Base-by-base conservation (phyloP, 805 yeast species). In the Brettanomyces naardenensis region DNA sequence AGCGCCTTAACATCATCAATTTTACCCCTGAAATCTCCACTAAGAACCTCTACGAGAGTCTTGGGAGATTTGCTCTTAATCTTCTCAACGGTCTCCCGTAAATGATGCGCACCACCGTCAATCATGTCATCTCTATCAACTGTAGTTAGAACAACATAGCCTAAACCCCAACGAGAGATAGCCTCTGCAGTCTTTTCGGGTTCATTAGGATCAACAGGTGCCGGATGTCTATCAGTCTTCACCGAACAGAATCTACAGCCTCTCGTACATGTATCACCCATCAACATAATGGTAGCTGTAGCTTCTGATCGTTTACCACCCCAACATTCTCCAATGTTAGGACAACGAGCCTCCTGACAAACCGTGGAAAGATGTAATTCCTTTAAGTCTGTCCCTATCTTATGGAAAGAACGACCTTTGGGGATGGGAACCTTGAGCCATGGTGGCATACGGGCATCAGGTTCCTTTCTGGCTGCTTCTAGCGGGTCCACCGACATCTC, bases 241-340 rank as follows among this genome's bases (percentile, higher is more conserved):
- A 92, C 98, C 1, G 95, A 85, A 59, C 99, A 92, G 64, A 92
- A 92, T 45, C 99, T 71, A 58, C 99, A 92, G n/a, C 99, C 99
- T 64, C 99, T 73, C 1, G 99, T 92, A 64, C 99, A 92, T 1
- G 98, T 92, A 53, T 92, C 99, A 44, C 99, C 99, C 73, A 92
- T 71, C 41, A 92, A 68, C 99, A 92, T 92, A 49, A 92, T 92
- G 2, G 99, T 92, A 5, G 95, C 95, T 6, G 96, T 87, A 3
- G 98, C 97, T 45, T 87, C 90, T 5, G 90, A 76, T 58, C 89
- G 81, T 52, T 80, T 76, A 22, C 98, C 98, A 39, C 98, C 97
- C 99, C 99, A 92, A 62, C 99, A 92, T 59, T 92, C 99, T 37
- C 97, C 96, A 44, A 92, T 92, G 59, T 92, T 92, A n/a, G 99